These are phyloP conservation scores for Medicago lupulina DNA, from an alignment of 306 rosid species.

Conservation along the genomic window DNA sequence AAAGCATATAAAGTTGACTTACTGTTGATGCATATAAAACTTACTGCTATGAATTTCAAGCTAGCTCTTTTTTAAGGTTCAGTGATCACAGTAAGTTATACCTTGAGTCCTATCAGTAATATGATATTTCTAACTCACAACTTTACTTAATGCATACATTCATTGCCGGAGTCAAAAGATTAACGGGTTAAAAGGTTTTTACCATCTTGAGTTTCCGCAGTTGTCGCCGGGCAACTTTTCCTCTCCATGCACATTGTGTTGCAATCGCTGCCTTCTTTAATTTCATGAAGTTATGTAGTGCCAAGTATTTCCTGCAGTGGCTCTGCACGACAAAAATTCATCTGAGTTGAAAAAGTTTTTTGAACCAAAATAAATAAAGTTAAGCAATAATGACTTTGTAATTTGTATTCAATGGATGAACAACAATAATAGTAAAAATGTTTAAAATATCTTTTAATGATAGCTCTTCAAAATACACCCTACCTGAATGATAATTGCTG, in stretches of 20 bases:
- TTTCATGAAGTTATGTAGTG: conserved; percentile 56
- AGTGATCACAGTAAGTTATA: not conserved
- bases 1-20: conserved; percentile 21
- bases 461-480: conserved; percentile 13
- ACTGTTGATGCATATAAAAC: conserved; percentile 9
- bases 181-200: conserved; percentile 23
- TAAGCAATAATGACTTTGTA: conserved; percentile 37
- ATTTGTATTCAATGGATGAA: conserved; percentile 27
- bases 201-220: conserved; percentile 88
- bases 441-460: not conserved
- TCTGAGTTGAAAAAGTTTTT: conserved; percentile 21
- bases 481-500: conserved; percentile 95
- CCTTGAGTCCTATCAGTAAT: not conserved
- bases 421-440: conserved; percentile 1
- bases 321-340: conserved; percentile 61
- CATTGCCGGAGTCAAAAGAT: not conserved
- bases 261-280: conserved; percentile 77
- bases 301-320: conserved; percentile 69
- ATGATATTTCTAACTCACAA: not conserved
- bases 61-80: not conserved
- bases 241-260: conserved; percentile 94
- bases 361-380: conserved; percentile 39
- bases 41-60: not conserved
- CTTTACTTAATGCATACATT: not conserved
- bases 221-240: conserved; percentile 80